Base-by-base conservation (phyloP, 2,329 filamentous ascomycete genomes). In the Cercospora janseana region DNA sequence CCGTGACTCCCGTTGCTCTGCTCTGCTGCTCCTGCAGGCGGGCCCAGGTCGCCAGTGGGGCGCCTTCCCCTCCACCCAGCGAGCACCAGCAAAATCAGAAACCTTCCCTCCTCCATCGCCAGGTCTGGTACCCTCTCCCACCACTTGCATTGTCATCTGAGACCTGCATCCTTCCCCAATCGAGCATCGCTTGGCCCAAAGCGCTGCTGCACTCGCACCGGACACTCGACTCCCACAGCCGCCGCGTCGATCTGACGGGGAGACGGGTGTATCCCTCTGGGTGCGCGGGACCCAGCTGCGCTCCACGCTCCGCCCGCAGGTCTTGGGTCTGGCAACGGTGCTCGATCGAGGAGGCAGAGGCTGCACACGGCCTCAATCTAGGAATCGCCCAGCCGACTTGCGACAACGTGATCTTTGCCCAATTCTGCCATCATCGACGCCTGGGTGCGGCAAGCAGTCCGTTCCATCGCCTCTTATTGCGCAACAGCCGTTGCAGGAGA, bases 231-330 rank as follows among this genome's bases (percentile, higher is more conserved):
- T 55, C 52, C 46, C 34, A 48, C 40, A 56, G 31, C 56, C 51
- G 56, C 51, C 51, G 41, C 51, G 46, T 46, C 46, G 54, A 56
- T 56, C 56, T 38, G 13, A 45, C 54, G 55, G 49, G 52, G 57
- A 55, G 57, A 26, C 56, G 56, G 56, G 29, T 54, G 38, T 51
- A 49, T 55, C 43, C 48, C 23, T 46, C 50, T 56, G 55, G 52
- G 21, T 49, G 51, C 51, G 48, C 56, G 35, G 35, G 24, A 13
- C 20, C 35, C 35, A 38, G 35, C 35, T 38, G 35, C 20, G 35
- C 35, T 45, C 43, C 29, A 48, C 46, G 38, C 45, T 51, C 47
- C 18, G 34, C 41, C 43, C 27, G 40, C 34, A 35, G 15, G 28
- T 45, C 34, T n/a, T 49, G 35, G 49, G 49, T 51, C 37, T 37